A percentile compares a stretch with the other conserved stretches of the same genome.
These are phyloP conservation scores for Vigna radiata DNA, from an alignment of 306 rosid genomes.

Conservation along the genomic window DNA sequence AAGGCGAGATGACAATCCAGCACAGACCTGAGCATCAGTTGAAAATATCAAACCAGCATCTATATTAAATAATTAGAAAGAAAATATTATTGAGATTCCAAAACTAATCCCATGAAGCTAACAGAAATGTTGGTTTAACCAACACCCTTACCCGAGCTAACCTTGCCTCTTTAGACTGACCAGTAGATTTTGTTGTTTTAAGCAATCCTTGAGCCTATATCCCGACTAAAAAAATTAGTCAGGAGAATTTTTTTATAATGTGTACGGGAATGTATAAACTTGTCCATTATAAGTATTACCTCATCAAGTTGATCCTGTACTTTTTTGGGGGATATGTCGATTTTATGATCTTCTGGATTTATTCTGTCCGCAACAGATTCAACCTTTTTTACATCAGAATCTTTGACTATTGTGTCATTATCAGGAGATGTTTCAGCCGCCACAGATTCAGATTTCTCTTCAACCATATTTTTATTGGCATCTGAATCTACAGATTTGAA, in stretches of 20 bases:
- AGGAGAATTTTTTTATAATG: slow-evolving; percentile 49
- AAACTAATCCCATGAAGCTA: slow-evolving; percentile 27
- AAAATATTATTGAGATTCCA: slow-evolving; percentile 23
- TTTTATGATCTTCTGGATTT: slow-evolving; percentile 61
- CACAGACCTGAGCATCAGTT: slow-evolving; percentile 78
- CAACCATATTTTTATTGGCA: slow-evolving; percentile 50
- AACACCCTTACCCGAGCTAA: slow-evolving; percentile 85
- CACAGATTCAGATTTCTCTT: slow-evolving; percentile 57
- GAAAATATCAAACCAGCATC: slow-evolving; percentile 45
- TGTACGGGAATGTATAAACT: slow-evolving; percentile 20
- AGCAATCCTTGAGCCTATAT: slow-evolving; percentile 96
- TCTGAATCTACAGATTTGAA: slow-evolving; percentile 52
- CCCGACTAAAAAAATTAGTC: slow-evolving; percentile 67
- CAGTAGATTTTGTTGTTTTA: slow-evolving; percentile 83
- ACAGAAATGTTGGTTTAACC: slow-evolving; percentile 36
- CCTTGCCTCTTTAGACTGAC: slow-evolving; percentile 99
- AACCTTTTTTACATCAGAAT: slow-evolving; percentile 53
- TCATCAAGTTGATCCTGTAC: slow-evolving; percentile 91
- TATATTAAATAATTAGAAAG: slow-evolving; percentile 40
- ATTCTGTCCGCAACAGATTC: slow-evolving; percentile 54
- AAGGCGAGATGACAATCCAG: slow-evolving; percentile 95
- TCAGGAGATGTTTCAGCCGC: slow-evolving; percentile 48
- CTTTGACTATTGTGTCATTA: slow-evolving; percentile 50
- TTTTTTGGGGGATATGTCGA: slow-evolving; percentile 59
- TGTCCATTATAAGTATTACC: slow-evolving; percentile 60